phyloP scores from a whole-genome alignment of 2,329 filamentous ascomycete species.

The Xylariaceae sp. region DNA sequence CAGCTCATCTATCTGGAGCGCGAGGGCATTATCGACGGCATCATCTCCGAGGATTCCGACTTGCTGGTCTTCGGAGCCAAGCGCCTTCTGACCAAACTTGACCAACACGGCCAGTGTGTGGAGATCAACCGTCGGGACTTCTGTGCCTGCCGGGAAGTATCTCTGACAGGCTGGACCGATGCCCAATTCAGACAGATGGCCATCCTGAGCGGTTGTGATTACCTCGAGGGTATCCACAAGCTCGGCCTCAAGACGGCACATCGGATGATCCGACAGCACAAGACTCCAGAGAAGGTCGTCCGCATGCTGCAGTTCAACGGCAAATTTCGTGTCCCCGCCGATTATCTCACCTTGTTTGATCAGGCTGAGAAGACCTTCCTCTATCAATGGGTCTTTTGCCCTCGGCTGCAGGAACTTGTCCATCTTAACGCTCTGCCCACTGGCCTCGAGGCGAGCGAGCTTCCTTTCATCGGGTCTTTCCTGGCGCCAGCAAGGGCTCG shows the following conservation, averaged over 20 bases:
- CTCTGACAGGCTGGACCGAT: constrained; percentile 86
- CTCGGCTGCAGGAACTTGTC: constrained; percentile 60
- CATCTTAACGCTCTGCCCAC: constrained; percentile 62
- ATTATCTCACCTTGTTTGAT: constrained; percentile 73
- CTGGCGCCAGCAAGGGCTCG: constrained; percentile 63
- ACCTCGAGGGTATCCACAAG: constrained; percentile 75
- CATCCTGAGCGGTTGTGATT: constrained; percentile 94
- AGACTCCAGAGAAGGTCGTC: constrained; percentile 74
- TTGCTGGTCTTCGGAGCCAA: constrained; percentile 91
- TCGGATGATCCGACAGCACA: constrained; percentile 82
- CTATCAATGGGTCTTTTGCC: constrained; percentile 92
- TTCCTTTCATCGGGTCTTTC: constrained; percentile 73
- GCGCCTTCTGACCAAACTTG: constrained; percentile 84
- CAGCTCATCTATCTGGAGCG: constrained; percentile 91
- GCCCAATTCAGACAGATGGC: constrained; percentile 89
- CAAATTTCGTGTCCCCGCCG: constrained; percentile 69
- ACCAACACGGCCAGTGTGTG: constrained; percentile 86
- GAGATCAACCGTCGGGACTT: constrained; percentile 89
- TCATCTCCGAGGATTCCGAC: constrained; percentile 94
- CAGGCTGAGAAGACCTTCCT: constrained; percentile 89
- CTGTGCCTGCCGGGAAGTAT: constrained; percentile 79
- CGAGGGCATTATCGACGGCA: constrained; percentile 74
- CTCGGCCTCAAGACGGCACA: constrained; percentile 93
- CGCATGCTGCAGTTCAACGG: constrained; percentile 83
- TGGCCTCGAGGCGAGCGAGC: constrained; percentile 56